Evolutionary conservation across 2,329 filamentous ascomycete genomes (phyloP), one percentile per base, ranked within the genome.

Genomic region (Pochonia chlamydosporia): DNA sequence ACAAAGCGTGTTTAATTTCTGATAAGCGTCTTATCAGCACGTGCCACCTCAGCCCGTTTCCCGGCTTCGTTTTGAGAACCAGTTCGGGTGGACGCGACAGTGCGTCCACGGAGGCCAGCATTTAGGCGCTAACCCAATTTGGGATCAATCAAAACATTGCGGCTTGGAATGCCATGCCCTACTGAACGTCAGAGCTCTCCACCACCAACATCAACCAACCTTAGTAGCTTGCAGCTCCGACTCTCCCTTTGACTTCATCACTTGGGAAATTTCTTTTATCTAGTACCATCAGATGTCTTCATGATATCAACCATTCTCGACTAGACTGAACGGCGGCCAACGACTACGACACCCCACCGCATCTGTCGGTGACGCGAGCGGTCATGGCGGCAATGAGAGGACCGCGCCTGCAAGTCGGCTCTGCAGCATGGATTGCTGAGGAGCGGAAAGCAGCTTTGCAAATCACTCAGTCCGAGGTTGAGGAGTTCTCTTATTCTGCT

Each of bases 401-500:
- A 63, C 70, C 79, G 69, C 81, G 80, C 67, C 66, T 81, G 60
- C 78, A 85, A 61, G 83, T 95, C 56, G 91, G 90, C 65, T 93
- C 89, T 51, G 73, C 82, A 59, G 75, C 84, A 69, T 99, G 93
- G 93, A 82, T 96, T 54, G 73, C 83, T 26, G 84, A 89, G 55
- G 93, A 99, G 73, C 81, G 91, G 57, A 78, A 84, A 37, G 87
- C 91, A 59, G 84, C 89, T 13, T 72, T 82, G 46, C 79, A 87
- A 54, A 83, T 96, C 53, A 79, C 87, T 14, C 77, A 85, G 40
- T 80, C 89, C 47, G 93, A 97, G 66, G 79, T 88, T 46, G 92
- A 97, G 56, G 95, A 99, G 69, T 95, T 97, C 62, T 82, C 87
- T 37, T 97, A 88, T 69, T 89, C 90, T 25, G 91, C 89, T 52